Base-by-base conservation (phyloP, 139 green algal species). In the Chlamydomonas sp. region DNA sequence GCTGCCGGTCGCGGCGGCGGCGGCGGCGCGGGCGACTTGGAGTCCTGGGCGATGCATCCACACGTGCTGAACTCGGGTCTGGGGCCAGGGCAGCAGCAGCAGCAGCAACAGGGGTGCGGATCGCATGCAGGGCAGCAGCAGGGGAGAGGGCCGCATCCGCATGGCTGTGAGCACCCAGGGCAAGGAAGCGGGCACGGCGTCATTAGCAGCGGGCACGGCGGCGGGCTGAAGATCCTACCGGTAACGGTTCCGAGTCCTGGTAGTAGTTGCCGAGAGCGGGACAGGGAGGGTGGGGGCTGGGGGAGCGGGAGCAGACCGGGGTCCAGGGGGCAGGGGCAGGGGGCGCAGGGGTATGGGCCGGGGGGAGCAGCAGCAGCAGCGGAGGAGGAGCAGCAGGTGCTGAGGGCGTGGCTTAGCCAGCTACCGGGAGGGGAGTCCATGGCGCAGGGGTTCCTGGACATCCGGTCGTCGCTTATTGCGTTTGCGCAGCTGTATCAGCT, bases 11-110 rank as follows among this genome's bases (percentile, higher is more conserved):
- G 5, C 1, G 5, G 5, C n/a, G 12, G 16, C 16, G 59, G 20
- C 78, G 78, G 20, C 61, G 61, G 10, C 49, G 61, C 60, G n/a
- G 72, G 69, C 16, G 84, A 88, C 64, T 58, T 88, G 8, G 84
- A 83, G 63, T 88, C 84, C 0, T 88, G 84, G 84, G 63, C 75
- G 1, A 82, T 88, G 84, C 84, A 88, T 63, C 84, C 84, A 2
- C 49, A 88, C n/a, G 84, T 49, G n/a, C 64, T 88, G 2, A 83
- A 77, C 63, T 10, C 66, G 12, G 10, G 10, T 71, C 9, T 14
- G 12, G 10, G 10, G 66, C 66, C 66, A 71, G 66, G 31, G 31
- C 31, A 49, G 31, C 31, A 49, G 31, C 31, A 49, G 31, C 31
- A 49, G 31, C 31, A 49, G 31, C 31, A 49, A 49, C 31, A 49